Percentiles rank a stretch among this genome's conserved stretches.
phyloP scores from a whole-genome alignment of 2,329 filamentous ascomycete species.

The Exophiala lecanii-corni region DNA sequence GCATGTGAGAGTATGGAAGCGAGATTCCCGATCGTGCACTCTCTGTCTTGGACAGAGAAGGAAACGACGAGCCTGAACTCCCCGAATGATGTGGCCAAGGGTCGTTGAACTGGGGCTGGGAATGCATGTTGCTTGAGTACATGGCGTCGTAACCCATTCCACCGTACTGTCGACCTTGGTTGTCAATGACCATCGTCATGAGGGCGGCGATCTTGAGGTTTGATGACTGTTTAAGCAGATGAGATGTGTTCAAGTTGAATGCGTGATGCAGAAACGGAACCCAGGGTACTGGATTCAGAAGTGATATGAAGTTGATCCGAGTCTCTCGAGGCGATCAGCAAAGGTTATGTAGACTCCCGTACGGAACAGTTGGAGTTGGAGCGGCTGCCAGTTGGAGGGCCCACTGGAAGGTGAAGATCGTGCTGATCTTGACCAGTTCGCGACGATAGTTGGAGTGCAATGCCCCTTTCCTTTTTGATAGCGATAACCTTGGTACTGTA shows the following conservation, averaged over 20 bases:
- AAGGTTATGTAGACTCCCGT: constrained; percentile 23
- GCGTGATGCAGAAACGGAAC: no score
- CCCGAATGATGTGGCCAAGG: constrained; percentile 67
- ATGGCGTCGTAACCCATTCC: constrained; percentile 75
- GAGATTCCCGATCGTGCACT: constrained; percentile 57
- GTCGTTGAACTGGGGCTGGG: constrained; percentile 74
- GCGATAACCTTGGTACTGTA: constrained; percentile 14
- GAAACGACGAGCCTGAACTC: constrained; percentile 53
- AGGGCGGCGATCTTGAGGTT: constrained; percentile 14
- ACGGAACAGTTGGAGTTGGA: constrained; percentile 18
- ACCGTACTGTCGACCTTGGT: constrained; percentile 75
- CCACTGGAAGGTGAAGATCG: constrained; percentile 19
- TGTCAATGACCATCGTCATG: constrained; percentile 96
- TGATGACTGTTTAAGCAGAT: no score
- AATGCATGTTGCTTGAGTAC: constrained; percentile 60
- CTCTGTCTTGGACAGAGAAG: constrained; percentile 55
- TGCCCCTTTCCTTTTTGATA: constrained; percentile 22
- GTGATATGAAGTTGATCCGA: constrained; percentile 11
- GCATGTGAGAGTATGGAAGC: constrained; percentile 68
- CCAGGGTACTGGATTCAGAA: no score
- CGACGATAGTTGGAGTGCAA: constrained; percentile 19
- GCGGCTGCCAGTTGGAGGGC: constrained; percentile 16
- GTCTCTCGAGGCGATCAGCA: constrained; percentile 22
- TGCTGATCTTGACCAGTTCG: constrained; percentile 22
- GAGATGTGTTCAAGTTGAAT: no score